Percentiles rank a stretch among this genome's conserved stretches.
Conservation (phyloP, 2,329 filamentous ascomycete genomes). For the Hyphodiscus sp. region DNA sequence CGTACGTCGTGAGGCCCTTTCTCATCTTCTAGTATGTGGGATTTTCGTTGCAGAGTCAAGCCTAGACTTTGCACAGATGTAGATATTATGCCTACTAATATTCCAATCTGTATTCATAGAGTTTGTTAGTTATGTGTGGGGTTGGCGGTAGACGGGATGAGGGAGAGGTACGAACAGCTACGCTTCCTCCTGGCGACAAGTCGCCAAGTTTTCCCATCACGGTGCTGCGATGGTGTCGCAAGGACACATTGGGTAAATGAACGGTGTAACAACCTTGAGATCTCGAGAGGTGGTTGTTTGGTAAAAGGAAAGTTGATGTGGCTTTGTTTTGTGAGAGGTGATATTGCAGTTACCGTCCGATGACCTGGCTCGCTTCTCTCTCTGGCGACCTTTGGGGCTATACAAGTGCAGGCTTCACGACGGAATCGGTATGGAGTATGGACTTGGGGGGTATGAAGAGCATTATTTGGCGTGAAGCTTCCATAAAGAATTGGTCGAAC, state of each 20-base stretch:
- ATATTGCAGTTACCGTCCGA: neutral
- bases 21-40: constrained; percentile 95
- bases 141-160: neutral
- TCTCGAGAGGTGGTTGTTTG: constrained; percentile 1
- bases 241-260: constrained; percentile 25
- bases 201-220: constrained; percentile 67
- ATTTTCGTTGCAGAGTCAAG: constrained; percentile 93
- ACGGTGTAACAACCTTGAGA: constrained; percentile 7
- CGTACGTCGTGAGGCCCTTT: constrained; percentile 70
- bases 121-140: constrained; percentile 8
- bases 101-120: constrained; percentile 61
- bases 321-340: constrained; percentile 1
- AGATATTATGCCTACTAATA: constrained; percentile 86
- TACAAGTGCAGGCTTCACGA: neutral
- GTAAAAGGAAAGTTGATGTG: neutral
- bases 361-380: neutral
- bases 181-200: constrained; percentile 70
- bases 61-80: constrained; percentile 94
- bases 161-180: constrained; percentile 54
- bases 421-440: no score
- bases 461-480: no score
- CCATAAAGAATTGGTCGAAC: no score
- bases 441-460: no score
- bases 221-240: constrained; percentile 20
- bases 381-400: neutral